Evolutionary conservation across 805 yeast species (phyloP).

Genomic region (Dipodascus geniculatus): DNA sequence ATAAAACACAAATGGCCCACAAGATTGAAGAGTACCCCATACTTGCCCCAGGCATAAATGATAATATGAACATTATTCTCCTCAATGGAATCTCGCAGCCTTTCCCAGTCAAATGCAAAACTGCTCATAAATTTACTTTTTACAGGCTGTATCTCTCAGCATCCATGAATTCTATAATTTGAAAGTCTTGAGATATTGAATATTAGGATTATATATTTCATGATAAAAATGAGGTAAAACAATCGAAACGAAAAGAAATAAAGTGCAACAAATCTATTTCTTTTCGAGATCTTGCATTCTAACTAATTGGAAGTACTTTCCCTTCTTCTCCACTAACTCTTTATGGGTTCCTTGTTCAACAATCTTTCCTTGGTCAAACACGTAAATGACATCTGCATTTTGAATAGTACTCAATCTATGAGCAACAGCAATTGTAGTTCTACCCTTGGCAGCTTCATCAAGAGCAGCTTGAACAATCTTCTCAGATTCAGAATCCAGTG

Average conservation of each 20-base stretch:
- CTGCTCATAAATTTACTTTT: too few species aligned
- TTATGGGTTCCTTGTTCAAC: constrained; percentile 46
- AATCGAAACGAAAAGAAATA: background rate
- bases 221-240: background rate
- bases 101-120: too few species aligned
- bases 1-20: too few species aligned
- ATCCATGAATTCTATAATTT: too few species aligned
- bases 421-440: constrained; percentile 79
- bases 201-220: background rate
- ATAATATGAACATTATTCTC: too few species aligned
- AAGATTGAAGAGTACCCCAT: too few species aligned
- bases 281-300: constrained; percentile 27
- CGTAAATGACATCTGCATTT: constrained; percentile 48
- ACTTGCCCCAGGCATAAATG: too few species aligned
- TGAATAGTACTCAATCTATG: constrained; percentile 66
- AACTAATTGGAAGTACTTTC: constrained; percentile 31
- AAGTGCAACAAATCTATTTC: constrained; percentile 2
- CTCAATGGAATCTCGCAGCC: too few species aligned
- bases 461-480: constrained; percentile 64
- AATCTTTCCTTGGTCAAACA: constrained; percentile 50
- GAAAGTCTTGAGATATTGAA: background rate
- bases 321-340: constrained; percentile 31
- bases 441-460: constrained; percentile 49
- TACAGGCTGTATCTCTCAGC: too few species aligned
- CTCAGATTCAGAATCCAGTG: constrained; percentile 61